These are phyloP conservation scores for Colletotrichum salicis DNA, from an alignment of 2,329 filamentous ascomycete species.

Conservation along the genomic window DNA sequence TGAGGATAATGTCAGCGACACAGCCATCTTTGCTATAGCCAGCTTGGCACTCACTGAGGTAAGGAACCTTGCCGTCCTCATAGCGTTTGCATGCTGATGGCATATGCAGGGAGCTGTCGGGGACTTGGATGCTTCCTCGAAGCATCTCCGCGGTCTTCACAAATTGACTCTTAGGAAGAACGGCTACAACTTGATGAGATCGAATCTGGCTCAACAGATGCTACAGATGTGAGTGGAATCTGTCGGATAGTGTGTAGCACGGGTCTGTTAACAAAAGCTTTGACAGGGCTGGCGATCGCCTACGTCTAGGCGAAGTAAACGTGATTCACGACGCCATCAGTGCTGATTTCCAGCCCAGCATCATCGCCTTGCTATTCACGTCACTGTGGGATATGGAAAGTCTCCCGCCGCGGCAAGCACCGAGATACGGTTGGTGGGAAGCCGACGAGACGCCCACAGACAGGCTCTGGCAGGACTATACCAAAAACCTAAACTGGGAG, in stretches of 20 bases:
- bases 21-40: slow-evolving; percentile 56
- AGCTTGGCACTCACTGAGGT: slow-evolving; percentile 58
- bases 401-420: slow-evolving; percentile 47
- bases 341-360: slow-evolving; percentile 55
- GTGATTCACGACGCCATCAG: slow-evolving; percentile 39
- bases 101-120: slow-evolving; percentile 52
- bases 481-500: slow-evolving; percentile 50
- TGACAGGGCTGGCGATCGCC: slow-evolving; percentile 51
- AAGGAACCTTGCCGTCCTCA: slow-evolving; percentile 7
- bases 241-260: not conserved
- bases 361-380: slow-evolving; percentile 56
- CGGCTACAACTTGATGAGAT: slow-evolving; percentile 41
- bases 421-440: slow-evolving; percentile 50
- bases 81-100: not conserved
- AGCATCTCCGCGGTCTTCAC: slow-evolving; percentile 53
- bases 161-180: slow-evolving; percentile 41
- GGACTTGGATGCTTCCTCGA: slow-evolving; percentile 54
- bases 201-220: slow-evolving; percentile 54
- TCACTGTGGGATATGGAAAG: slow-evolving; percentile 54
- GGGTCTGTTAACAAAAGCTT: slow-evolving; percentile 5
- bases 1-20: slow-evolving; percentile 51
- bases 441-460: slow-evolving; percentile 48
- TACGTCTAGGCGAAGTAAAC: slow-evolving; percentile 53
- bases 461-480: slow-evolving; percentile 49
- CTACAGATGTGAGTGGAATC: slow-evolving; percentile 50